Evolutionary conservation across 345 rosid species (phyloP), one percentile per base, ranked within the genome.

Genomic region (Syzygium jambos): DNA sequence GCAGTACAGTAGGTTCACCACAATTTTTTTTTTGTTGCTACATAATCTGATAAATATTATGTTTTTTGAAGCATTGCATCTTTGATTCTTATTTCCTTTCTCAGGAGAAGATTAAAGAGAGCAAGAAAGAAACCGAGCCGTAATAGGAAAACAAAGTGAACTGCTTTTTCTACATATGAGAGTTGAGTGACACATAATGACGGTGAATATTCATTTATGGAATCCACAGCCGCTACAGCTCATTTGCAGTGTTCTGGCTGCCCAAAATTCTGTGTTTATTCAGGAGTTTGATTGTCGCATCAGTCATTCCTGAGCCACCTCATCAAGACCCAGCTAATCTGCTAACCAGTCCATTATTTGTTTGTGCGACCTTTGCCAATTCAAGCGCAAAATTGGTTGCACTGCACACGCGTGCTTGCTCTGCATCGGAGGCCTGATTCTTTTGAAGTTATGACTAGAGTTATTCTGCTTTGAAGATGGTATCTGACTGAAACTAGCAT

Each of bases 41-140:
- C 80, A 38, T 49, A 73, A 19, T 53, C 65, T 85, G 68, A 43
- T 59, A 85, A 25, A 41, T 7, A 55, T 21, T 53, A 55, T 16
- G 46, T 34, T 29, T 46, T 11, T 51, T 63, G 23, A 86, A 51
- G 53, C 87, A 61, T 15, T 65, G 61, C 51, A 85, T 23, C 34
- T 22, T 29, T 27, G 38, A 49, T 14, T 85, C 30, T 85, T 86
- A 49, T 86, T 41, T 86, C 41, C 49, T 73, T 63, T 65, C 52
- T 17, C 87, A 86, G 87, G 52, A 86, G 57, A 68, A 86, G 53
- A 63, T 86, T 52, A 86, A 86, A 73, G 87, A 29, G 83, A 29
- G 77, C 53, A 51, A 86, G 73, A 46, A 61, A 61, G 41, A 86
- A 27, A 41, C 27, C 80, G 8, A 86, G 87, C 41, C 27, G 16